A percentile compares a stretch with the other conserved stretches of the same genome.
Conservation (phyloP, 1,139 yeast species). For the Debaryomycetaceae sp. region DNA sequence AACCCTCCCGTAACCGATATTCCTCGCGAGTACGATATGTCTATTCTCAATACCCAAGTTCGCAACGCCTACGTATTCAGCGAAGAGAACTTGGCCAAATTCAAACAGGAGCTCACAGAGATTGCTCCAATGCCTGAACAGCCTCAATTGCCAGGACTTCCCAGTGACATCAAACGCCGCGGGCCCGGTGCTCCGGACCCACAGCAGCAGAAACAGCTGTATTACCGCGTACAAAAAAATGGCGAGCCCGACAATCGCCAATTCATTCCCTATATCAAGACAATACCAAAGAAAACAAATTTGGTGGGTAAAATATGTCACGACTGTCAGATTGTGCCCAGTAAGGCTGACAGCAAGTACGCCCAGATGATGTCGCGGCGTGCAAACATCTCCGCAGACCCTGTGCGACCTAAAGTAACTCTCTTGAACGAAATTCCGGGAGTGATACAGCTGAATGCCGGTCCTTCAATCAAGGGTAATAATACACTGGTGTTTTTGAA, state of each 20-base stretch:
- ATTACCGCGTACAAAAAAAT: slow-evolving; percentile 19
- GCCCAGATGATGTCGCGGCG: slow-evolving; percentile 36
- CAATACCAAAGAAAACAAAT: slow-evolving; percentile 79
- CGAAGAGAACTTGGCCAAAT: slow-evolving; percentile 70
- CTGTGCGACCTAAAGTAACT: slow-evolving; percentile 61
- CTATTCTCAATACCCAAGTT: slow-evolving; percentile 67
- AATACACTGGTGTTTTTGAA: slow-evolving; percentile 53
- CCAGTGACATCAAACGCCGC: slow-evolving; percentile 18
- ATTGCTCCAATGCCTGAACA: slow-evolving; percentile 39
- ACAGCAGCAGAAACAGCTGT: slow-evolving; percentile 14
- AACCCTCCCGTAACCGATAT: slow-evolving; percentile 32
- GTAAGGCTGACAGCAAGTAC: slow-evolving; percentile 62
- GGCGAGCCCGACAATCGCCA: slow-evolving; percentile 21
- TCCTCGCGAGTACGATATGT: slow-evolving; percentile 79
- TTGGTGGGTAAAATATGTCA: slow-evolving; percentile 82
- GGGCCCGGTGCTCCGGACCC: slow-evolving; percentile 7
- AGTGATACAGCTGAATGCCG: slow-evolving; percentile 73
- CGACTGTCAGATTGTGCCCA: slow-evolving; percentile 83
- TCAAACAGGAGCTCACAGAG: slow-evolving; percentile 47
- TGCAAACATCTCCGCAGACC: slow-evolving; percentile 33
- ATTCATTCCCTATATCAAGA: slow-evolving; percentile 61
- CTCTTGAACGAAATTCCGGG: slow-evolving; percentile 79
- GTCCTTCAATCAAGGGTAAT: slow-evolving; percentile 66
- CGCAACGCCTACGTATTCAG: slow-evolving; percentile 83
- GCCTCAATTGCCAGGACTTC: slow-evolving; percentile 17